Conservation (phyloP, 352 stramenopile species). For the Globisporangium cystogenes region DNA sequence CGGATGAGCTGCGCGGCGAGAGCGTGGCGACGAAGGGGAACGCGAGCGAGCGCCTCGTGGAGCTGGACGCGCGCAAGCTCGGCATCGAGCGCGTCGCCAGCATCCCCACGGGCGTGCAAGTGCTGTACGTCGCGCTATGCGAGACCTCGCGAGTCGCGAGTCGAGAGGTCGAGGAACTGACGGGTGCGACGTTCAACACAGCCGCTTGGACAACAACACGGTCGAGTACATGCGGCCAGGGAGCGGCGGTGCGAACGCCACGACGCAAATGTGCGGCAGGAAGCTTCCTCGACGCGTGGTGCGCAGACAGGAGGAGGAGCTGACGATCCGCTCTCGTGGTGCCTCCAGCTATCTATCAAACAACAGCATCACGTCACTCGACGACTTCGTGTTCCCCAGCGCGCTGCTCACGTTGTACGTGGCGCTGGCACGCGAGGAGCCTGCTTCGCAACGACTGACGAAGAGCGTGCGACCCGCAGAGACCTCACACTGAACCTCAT, state of each 20-base stretch:
- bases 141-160: too few species aligned
- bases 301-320: too few species aligned
- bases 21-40: slow-evolving; percentile 12
- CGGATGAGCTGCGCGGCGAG: slow-evolving; percentile 8
- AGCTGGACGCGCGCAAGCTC: slow-evolving; percentile 7
- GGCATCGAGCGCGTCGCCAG: slow-evolving; percentile 6
- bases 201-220: slow-evolving; percentile 7
- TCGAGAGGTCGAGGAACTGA: neutral
- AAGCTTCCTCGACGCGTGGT: neutral
- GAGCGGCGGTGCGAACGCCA: neutral
- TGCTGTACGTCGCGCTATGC: slow-evolving; percentile 1
- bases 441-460: neutral
- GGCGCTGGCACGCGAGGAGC: neutral
- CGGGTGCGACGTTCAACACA: neutral
- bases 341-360: slow-evolving; percentile 25
- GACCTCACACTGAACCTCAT: slow-evolving; percentile 5
- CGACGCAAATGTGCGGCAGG: slow-evolving; percentile 5
- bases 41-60: slow-evolving; percentile 1
- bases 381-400: slow-evolving; percentile 25
- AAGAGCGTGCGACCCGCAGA: neutral
- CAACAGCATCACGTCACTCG: slow-evolving; percentile 25
- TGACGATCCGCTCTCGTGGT: too few species aligned
- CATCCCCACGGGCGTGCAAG: slow-evolving; percentile 5
- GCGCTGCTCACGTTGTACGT: slow-evolving; percentile 11
- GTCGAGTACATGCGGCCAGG: slow-evolving; percentile 7